Percentiles rank a stretch among this genome's conserved stretches.
These are phyloP conservation scores for Cystobasidium onofrii DNA, from an alignment of 768 basidiomycete species.

Conservation along the genomic window DNA sequence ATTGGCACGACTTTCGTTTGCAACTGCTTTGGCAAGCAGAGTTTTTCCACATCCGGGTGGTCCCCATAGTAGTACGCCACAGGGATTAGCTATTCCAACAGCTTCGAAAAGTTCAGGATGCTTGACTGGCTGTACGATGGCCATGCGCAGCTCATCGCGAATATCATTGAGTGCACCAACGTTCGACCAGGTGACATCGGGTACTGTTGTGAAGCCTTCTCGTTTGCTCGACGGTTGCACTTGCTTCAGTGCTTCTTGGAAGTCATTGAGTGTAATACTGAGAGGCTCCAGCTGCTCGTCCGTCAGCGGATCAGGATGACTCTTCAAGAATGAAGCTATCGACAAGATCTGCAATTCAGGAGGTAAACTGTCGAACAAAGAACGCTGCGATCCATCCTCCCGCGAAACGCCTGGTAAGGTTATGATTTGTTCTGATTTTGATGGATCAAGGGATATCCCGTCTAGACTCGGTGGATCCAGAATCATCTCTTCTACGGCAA, in stretches of 20 bases:
- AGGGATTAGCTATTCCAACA: slow-evolving; percentile 82
- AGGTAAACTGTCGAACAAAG: slow-evolving; percentile 48
- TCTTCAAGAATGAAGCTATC: slow-evolving; percentile 79
- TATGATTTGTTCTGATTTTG: not conserved
- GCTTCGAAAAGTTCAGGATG: slow-evolving; percentile 77
- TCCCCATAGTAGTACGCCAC: slow-evolving; percentile 95
- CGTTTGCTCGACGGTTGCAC: slow-evolving; percentile 94
- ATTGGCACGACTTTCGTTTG: slow-evolving; percentile 88
- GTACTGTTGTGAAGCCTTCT: slow-evolving; percentile 95
- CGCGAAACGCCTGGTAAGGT: not conserved
- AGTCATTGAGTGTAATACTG: slow-evolving; percentile 72
- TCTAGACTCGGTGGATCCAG: slow-evolving; percentile 38
- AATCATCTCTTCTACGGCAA: slow-evolving; percentile 35
- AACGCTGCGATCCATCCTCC: slow-evolving; percentile 33
- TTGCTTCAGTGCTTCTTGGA: slow-evolving; percentile 67
- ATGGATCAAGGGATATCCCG: slow-evolving; percentile 48
- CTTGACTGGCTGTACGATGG: slow-evolving; percentile 87
- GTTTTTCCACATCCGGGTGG: slow-evolving; percentile 99
- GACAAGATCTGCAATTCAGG: slow-evolving; percentile 52
- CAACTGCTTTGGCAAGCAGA: slow-evolving; percentile 92
- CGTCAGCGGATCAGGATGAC: slow-evolving; percentile 74
- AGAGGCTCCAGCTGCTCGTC: slow-evolving; percentile 69
- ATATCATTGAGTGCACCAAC: slow-evolving; percentile 81
- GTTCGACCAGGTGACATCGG: slow-evolving; percentile 89
- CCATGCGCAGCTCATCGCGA: slow-evolving; percentile 90